A percentile compares a stretch with the other conserved stretches of the same genome.
phyloP scores from a whole-genome alignment of 164 flowering plant species.

The Aristolochia fimbriata region DNA sequence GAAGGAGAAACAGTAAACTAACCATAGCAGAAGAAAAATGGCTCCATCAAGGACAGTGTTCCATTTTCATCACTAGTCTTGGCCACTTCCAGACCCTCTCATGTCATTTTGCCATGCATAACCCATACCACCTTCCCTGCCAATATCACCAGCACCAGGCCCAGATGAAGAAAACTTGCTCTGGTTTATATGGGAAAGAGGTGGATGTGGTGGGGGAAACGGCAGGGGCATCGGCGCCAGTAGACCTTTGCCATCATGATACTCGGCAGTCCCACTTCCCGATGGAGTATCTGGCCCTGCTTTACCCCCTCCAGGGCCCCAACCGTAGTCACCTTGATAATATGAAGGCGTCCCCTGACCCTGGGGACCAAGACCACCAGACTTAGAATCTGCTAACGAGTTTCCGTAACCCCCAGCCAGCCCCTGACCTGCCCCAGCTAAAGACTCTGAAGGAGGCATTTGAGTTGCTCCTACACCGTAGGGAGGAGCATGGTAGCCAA shows the following conservation, averaged over 20 bases:
- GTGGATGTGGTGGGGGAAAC: slow-evolving; percentile 38
- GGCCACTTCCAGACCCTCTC: slow-evolving; percentile 25
- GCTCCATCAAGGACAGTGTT: too few relatives aligned
- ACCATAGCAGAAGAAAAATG: too few relatives aligned
- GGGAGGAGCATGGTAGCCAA: slow-evolving; percentile 31
- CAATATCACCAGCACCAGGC: slow-evolving; percentile 26
- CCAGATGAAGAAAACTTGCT: slow-evolving; percentile 31
- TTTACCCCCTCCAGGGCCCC: slow-evolving; percentile 24
- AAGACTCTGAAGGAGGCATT: slow-evolving; percentile 27
- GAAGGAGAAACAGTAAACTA: too few relatives aligned
- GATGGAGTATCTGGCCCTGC: slow-evolving; percentile 28
- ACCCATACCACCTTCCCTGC: slow-evolving; percentile 22
- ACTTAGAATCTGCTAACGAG: neutral
- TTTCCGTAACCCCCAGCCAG: slow-evolving; percentile 31
- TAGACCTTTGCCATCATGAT: slow-evolving; percentile 48
- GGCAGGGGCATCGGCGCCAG: slow-evolving; percentile 39
- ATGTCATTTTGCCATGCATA: slow-evolving; percentile 51
- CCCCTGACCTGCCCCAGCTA: slow-evolving; percentile 30
- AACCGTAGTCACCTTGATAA: slow-evolving; percentile 47
- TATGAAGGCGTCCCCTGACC: slow-evolving; percentile 36
- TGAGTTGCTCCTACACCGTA: slow-evolving; percentile 45
- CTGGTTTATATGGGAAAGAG: slow-evolving; percentile 25
- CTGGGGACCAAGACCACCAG: slow-evolving; percentile 14
- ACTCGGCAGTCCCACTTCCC: slow-evolving; percentile 23
- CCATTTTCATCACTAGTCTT: too few relatives aligned